Evolutionary conservation across 2,329 filamentous ascomycete genomes (phyloP), one percentile per base, ranked within the genome.

Genomic region (Ophiognomonia clavigignenti-juglandacearum): DNA sequence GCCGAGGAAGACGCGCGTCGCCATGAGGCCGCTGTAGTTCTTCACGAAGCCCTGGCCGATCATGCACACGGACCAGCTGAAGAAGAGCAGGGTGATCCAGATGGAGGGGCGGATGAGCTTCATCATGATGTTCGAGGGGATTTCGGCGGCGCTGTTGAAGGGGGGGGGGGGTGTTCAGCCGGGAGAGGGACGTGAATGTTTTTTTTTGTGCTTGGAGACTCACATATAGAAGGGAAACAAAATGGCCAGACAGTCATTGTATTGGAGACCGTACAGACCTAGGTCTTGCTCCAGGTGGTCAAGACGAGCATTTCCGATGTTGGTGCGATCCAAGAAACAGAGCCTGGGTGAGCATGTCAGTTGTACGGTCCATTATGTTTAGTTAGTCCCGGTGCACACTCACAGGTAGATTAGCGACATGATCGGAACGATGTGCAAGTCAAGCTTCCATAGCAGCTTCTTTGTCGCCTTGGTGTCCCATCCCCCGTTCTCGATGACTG

Each of bases 391-490:
- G n/a, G n/a, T n/a, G n/a, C n/a, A 8, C 0, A 39, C 45, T 18
- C 3, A 70, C 65, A 83, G 63, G 53, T 82, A 82, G 16, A 83
- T 70, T 0, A 83, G 58, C 4, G 77, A 73, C 52, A 83, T 72
- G 60, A 81, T 76, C 1, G 80, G 80, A 37, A 83, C 73, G 19
- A 83, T 69, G 56, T 72, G 65, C 65, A 70, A 63, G 59, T 82
- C 73, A 53, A 78, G 65, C 61, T 75, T 76, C 55, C 73, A 65
- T 31, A 82, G 57, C 0, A 82, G 69, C 46, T 64, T 68, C 53
- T 70, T 77, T n/a, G 70, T 79, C 14, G 64, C 64, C 22, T 57
- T 56, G 29, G 40, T 42, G 49, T 66, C 63, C 40, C 47, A 53
- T 19, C 42, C 53, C n/a, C 35, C 46, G 13, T 39, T 18, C 37